Percentiles rank a stretch among this genome's conserved stretches.
Conservation (phyloP, 2,329 filamentous ascomycete species). For the Aspergillus melleus region DNA sequence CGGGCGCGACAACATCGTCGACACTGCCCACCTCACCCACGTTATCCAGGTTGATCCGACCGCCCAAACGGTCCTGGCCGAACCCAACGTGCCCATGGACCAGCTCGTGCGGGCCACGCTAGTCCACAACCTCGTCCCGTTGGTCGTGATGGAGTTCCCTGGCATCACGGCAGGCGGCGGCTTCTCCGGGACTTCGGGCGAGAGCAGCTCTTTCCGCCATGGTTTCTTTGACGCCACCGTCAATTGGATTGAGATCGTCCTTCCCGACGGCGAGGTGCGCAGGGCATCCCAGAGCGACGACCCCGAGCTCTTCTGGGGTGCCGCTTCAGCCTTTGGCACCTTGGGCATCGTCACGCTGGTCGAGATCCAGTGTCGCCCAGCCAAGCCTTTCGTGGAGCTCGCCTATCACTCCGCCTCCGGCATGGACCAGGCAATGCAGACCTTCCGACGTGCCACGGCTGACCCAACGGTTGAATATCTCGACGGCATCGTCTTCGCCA, state of each 20-base stretch:
- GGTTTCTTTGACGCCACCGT: slow-evolving; percentile 67
- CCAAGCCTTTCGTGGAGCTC: slow-evolving; percentile 59
- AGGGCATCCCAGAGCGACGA: slow-evolving; percentile 49
- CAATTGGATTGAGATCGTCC: slow-evolving; percentile 62
- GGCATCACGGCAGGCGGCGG: slow-evolving; percentile 69
- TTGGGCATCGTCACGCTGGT: slow-evolving; percentile 62
- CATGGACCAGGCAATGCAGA: slow-evolving; percentile 51
- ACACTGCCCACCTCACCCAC: slow-evolving; percentile 64
- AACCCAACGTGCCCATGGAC: slow-evolving; percentile 71
- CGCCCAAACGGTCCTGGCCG: slow-evolving; percentile 59
- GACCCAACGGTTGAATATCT: slow-evolving; percentile 60
- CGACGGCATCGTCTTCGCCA: slow-evolving; percentile 66
- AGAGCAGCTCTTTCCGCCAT: slow-evolving; percentile 66
- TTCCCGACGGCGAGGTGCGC: slow-evolving; percentile 58
- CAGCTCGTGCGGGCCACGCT: slow-evolving; percentile 59
- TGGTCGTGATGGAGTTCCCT: slow-evolving; percentile 70
- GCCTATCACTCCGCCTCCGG: slow-evolving; percentile 59
- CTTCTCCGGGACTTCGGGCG: slow-evolving; percentile 66
- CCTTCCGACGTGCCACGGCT: slow-evolving; percentile 48
- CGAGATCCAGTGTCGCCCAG: slow-evolving; percentile 57
- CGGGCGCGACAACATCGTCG: slow-evolving; percentile 54
- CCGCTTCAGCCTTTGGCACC: slow-evolving; percentile 61
- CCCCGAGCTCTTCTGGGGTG: slow-evolving; percentile 59
- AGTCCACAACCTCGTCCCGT: slow-evolving; percentile 57
- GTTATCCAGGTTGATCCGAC: slow-evolving; percentile 62